Percentiles rank a stretch among this genome's conserved stretches.
Conservation (phyloP, 352 stramenopile genomes). For the Globisporangium alternatum region DNA sequence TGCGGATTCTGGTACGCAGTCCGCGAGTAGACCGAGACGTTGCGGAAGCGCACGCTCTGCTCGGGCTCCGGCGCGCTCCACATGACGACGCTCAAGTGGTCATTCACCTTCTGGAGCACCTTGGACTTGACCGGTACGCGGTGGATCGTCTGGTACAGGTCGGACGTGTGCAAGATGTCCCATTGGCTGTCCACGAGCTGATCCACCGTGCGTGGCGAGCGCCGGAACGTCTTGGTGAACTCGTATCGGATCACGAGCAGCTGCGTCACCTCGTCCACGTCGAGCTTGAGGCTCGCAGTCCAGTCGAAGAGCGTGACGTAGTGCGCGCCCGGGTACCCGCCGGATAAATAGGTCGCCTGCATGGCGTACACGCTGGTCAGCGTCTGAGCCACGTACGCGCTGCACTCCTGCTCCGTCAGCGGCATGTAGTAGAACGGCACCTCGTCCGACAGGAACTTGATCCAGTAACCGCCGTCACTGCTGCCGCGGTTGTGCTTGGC, state of each 20-base stretch:
- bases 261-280: constrained; percentile 2
- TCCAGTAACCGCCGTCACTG: background rate
- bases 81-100: constrained; percentile 9
- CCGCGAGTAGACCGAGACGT: constrained; percentile 3
- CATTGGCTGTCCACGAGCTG: constrained; percentile 10
- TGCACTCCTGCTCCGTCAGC: constrained; percentile 28
- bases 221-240: constrained; percentile 12
- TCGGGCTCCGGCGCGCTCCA: constrained; percentile 7
- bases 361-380: background rate
- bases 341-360: background rate
- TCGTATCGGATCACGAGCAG: constrained; percentile 7
- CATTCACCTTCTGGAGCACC: constrained; percentile 7
- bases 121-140: constrained; percentile 9
- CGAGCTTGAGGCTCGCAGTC: constrained; percentile 2
- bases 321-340: background rate
- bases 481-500: background rate
- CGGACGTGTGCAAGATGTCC: constrained; percentile 2
- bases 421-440: constrained; percentile 36
- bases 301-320: background rate
- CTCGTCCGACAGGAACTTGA: constrained; percentile 14
- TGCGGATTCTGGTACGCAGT: constrained; percentile 1
- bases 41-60: constrained; percentile 7
- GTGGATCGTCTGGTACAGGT: constrained; percentile 6
- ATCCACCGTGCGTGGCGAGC: background rate
- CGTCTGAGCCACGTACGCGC: constrained; percentile 6